Evolutionary conservation across 2,329 filamentous ascomycete genomes (phyloP), one percentile per base, ranked within the genome.

Genomic region (Penicillium sp.): DNA sequence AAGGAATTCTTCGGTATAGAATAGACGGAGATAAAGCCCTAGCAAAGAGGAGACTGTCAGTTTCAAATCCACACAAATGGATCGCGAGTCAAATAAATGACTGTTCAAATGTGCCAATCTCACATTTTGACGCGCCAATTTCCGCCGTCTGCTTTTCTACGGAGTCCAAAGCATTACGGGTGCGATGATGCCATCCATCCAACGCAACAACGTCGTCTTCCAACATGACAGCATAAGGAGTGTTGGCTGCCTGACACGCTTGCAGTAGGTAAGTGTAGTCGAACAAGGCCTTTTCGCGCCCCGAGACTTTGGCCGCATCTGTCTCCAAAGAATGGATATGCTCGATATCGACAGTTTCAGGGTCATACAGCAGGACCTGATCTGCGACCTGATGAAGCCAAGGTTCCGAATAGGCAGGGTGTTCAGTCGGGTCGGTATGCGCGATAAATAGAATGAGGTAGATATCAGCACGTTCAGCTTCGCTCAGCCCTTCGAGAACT

Each of bases 11-110:
- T 80, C 77, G 0, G 76, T 78, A 56, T 78, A 79, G 66, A 81
- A 80, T 13, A 81, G 68, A 3, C 77, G 76, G 19, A 80, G 68
- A 61, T 80, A 80, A 7, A 79, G 65, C 61, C 73, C 75, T 63
- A n/a, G 33, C 6, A 16, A 37, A n/a, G 16, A n/a, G 6, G 2
- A 3, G 5, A 35, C 1, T 14, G 16, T 35, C 16, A 37, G 33
- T 16, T 8, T 16, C 14, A 9, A 16, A 37, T n/a, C 8, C 13
- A n/a, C 8, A 37, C n/a, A 7, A n/a, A 3, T 10, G 0, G 33
- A 16, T 16, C 14, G 1, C 8, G 16, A 37, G 33, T 9, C 33
- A 16, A 35, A n/a, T 8, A 9, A 37, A 31, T 31, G 29, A 31
- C 29, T 37, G n/a, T 37, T 5, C 33, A 16, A 1, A 37, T 16